phyloP scores from a whole-genome alignment of 176 grass and related monocot species.

The Musa troglodytarum region DNA sequence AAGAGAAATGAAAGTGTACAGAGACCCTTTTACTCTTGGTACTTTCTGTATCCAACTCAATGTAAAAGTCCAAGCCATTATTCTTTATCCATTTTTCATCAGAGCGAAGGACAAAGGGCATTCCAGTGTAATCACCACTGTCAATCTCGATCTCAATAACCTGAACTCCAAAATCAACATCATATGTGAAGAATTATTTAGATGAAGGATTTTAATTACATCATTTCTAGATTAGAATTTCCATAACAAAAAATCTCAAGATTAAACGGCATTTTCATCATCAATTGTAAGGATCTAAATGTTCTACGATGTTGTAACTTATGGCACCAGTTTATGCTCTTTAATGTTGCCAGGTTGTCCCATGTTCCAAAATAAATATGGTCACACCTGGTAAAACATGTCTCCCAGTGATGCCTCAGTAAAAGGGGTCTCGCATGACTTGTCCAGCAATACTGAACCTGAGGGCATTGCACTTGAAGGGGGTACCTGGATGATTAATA shows the following conservation, averaged over 20 bases:
- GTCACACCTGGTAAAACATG: constrained; percentile 58
- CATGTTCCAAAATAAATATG: background rate
- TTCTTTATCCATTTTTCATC: constrained; percentile 86
- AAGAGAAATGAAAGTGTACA: constrained; percentile 8
- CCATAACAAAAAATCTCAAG: background rate
- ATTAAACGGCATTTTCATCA: background rate
- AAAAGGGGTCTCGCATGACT: constrained; percentile 75
- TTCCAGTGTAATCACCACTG: constrained; percentile 48
- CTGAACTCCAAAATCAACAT: constrained; percentile 33
- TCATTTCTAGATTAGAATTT: background rate
- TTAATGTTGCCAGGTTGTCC: background rate
- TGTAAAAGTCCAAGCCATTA: constrained; percentile 72
- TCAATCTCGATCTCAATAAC: constrained; percentile 75
- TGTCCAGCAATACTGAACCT: constrained; percentile 58
- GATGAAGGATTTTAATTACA: background rate
- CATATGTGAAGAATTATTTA: constrained; percentile 13
- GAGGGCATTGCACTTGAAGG: constrained; percentile 46
- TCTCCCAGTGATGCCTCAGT: constrained; percentile 36
- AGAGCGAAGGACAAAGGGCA: constrained; percentile 76
- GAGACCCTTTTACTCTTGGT: constrained; percentile 45
- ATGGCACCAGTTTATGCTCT: background rate
- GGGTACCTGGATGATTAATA: constrained; percentile 52
- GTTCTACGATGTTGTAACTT: background rate
- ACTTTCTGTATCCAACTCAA: constrained; percentile 48
- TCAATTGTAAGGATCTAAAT: too few relatives aligned